Evolutionary conservation across 179 eudicot genomes (phyloP), one percentile per base, ranked within the genome.

Genomic region (Nepenthes alata): DNA sequence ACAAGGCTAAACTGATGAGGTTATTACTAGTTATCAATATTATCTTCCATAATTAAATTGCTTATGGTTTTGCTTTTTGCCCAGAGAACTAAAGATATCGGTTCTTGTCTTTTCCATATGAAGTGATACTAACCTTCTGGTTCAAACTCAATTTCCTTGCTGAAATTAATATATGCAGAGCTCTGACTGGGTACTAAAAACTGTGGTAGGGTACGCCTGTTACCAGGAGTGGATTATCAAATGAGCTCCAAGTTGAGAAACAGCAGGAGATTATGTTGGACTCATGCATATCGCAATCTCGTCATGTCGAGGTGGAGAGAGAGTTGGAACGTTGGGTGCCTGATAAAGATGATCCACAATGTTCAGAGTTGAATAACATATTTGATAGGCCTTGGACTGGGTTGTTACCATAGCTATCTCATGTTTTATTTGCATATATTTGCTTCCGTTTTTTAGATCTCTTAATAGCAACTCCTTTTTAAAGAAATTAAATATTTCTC

Each of bases 281-380:
- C 66, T 90, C 99, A n/a, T 69, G 67, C 72, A 90, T 94, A 69
- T 87, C 99, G 44, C 90, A 81, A 51, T 80, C 95, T 67, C 83
- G 87, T 57, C 89, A 81, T 56, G 82, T 74, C 60, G 94, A 85
- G 25, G 69, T 57, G 68, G 96, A 79, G 74, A 80, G 99, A 70
- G 91, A 86, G 76, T 77, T 94, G 70, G 89, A 66, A 69, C 96
- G 79, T 25, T 94, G 99, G 99, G 75, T 82, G 67, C 99, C 99
- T 50, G 97, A 85, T 62, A 85, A 74, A 63, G 82, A 81, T 75
- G 83, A 66, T 76, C 77, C 82, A 4, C 78, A 76, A 58, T 79
- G 85, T 72, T 81, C 88, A 5, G 97, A 83, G 61, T 65, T 89
- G 84, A 91, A 89, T 10, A 76, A 85, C 62, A 74, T 78, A 69